phyloP scores from a whole-genome alignment of 371 early-diverging fungal genomes.

The Coemansia sp. region DNA sequence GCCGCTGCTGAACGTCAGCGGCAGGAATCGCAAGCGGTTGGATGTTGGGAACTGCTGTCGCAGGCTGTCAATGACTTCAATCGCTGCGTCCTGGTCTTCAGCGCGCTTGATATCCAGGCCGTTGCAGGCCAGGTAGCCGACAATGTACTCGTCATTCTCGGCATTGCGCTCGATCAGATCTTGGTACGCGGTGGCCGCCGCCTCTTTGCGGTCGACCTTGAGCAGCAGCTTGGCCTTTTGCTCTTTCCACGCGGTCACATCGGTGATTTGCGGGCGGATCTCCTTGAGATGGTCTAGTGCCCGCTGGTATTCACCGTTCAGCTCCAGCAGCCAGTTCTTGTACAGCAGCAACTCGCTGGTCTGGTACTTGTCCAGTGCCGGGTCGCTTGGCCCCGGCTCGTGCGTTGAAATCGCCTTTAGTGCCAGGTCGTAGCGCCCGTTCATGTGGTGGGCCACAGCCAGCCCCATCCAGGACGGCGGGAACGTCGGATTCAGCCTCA shows the following conservation, averaged over 20 bases:
- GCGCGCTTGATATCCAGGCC: conserved; percentile 32
- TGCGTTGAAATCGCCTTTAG: conserved; percentile 64
- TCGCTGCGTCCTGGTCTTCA: conserved; percentile 28
- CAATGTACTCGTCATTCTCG: conserved; percentile 71
- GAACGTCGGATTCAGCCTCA: conserved; percentile 68
- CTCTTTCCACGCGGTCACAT: conserved; percentile 70
- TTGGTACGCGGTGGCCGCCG: conserved; percentile 75
- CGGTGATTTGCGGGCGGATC: conserved; percentile 71
- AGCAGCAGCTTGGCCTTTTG: conserved; percentile 70
- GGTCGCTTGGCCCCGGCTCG: conserved; percentile 44
- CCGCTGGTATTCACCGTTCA: conserved; percentile 68
- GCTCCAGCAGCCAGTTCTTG: conserved; percentile 67
- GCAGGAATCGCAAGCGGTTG: conserved; percentile 72
- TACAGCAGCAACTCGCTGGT: conserved; percentile 50
- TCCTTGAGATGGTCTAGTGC: conserved; percentile 77
- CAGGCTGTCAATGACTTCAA: conserved; percentile 62
- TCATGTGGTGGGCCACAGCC: conserved; percentile 83
- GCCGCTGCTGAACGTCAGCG: conserved; percentile 73
- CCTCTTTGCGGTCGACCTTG: conserved; percentile 64
- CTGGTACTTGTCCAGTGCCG: conserved; percentile 11
- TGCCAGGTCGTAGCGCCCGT: conserved; percentile 73
- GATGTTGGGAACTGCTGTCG: conserved; percentile 77
- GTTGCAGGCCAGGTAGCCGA: conserved; percentile 59
- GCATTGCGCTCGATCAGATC: conserved; percentile 78
- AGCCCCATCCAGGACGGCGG: conserved; percentile 81